A percentile compares a stretch with the other conserved stretches of the same genome.
These are phyloP conservation scores for Plasmodiophora brassicae DNA, from an alignment of 208 protist genomes.

Conservation along the genomic window DNA sequence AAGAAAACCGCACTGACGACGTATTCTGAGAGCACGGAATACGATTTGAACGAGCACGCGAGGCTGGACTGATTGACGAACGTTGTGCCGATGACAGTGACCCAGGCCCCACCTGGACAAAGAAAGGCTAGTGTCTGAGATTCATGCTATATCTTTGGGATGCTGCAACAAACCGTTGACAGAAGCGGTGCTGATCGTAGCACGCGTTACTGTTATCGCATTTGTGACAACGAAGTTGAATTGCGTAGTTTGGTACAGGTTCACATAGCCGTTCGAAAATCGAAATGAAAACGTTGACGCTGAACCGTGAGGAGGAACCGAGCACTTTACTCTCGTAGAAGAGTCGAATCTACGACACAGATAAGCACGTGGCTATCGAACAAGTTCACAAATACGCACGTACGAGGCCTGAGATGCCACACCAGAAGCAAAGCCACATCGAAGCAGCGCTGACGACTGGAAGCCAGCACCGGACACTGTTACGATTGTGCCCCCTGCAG, in stretches of 20 bases:
- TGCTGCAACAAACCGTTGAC: neutral
- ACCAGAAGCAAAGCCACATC: neutral
- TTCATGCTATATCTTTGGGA: neutral
- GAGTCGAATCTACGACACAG: neutral
- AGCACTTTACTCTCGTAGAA: neutral
- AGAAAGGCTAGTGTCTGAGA: neutral
- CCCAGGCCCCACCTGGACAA: neutral
- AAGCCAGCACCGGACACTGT: neutral
- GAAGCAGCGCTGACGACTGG: neutral
- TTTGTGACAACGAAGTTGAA: neutral
- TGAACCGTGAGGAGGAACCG: neutral
- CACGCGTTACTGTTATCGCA: neutral
- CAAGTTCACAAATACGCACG: neutral
- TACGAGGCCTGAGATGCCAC: neutral
- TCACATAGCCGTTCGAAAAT: conserved; percentile 3
- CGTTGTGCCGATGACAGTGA: neutral
- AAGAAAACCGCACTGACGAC: neutral
- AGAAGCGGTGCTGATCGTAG: neutral
- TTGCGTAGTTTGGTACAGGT: neutral
- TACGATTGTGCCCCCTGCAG: neutral
- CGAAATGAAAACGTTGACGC: neutral
- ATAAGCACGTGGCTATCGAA: neutral
- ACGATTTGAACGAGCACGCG: neutral
- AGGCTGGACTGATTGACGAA: neutral
- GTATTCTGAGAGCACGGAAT: neutral